Evolutionary conservation across 2,329 filamentous ascomycete genomes (phyloP), one percentile per base, ranked within the genome.

Genomic region (Niveomyces coronatus): DNA sequence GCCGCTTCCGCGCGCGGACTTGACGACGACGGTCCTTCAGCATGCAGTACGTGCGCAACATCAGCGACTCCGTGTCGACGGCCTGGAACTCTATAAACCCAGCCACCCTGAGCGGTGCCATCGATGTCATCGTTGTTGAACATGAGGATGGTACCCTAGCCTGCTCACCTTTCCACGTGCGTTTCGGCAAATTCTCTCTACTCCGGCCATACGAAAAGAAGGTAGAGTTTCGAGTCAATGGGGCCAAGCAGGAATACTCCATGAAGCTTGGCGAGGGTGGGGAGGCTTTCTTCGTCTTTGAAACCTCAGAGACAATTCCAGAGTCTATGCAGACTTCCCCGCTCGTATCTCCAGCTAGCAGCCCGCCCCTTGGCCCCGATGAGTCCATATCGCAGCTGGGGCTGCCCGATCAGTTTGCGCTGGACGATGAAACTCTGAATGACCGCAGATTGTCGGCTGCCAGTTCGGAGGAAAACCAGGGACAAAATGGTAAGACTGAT

Each of bases 41-140:
- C 45, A 96, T 96, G 91, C 88, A 96, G 71, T 96, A 96, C 83
- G 88, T 96, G 50, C 78, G 91, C 50, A 94, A 88, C 55, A 76
- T 96, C 52, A 91, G 86, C 62, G 88, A 88, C 58, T 93, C 87
- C 37, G 89, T 98, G 53, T 94, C 88, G 51, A 95, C 91, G 66
- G 89, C 91, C 61, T 98, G 91, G 91, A 98, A 98, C 64, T 95
- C 88, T 18, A 94, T 98, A 71, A 98, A 98, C 62, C 91, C 91
- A 35, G 87, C 91, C 31, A 98, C 91, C 10, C 76, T 98, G 41
- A 94, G 86, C 65, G 91, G 91, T 55, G 91, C 91, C 55, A 96
- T 98, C 65, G 91, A 98, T 71, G 89, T 96, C 50, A 94, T 98
- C 49, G 89, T 98, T 39, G 87, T 98, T 42, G 87, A 98, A 62